Percentiles rank a stretch among this genome's conserved stretches.
Conservation (phyloP, 495 filamentous ascomycete species). For the Lophium mytilinum region DNA sequence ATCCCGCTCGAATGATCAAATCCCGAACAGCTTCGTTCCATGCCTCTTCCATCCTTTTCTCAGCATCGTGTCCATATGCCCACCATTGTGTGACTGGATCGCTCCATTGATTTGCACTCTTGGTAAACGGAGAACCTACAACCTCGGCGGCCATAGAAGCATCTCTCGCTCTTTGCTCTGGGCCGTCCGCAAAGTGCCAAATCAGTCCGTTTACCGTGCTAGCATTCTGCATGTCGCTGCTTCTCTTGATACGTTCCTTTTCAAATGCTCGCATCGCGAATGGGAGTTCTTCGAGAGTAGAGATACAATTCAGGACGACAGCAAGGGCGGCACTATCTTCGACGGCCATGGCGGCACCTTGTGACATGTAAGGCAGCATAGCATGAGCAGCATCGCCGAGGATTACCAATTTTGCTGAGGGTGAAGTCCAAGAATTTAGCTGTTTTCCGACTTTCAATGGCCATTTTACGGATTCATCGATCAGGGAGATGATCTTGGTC, state of each 20-base stretch:
- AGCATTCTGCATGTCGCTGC: slow-evolving; percentile 26
- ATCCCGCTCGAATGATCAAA: no score
- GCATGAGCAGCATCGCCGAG: slow-evolving; percentile 27
- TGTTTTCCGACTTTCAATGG: slow-evolving; percentile 16
- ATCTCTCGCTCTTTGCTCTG: slow-evolving; percentile 37
- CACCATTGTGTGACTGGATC: slow-evolving; percentile 40
- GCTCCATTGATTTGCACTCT: slow-evolving; percentile 44
- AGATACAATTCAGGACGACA: slow-evolving; percentile 13
- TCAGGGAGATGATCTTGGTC: neutral
- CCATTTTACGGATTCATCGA: slow-evolving; percentile 10
- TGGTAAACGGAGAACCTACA: slow-evolving; percentile 22
- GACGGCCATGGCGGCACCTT: slow-evolving; percentile 40
- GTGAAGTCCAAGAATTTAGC: slow-evolving; percentile 14
- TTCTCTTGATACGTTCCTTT: slow-evolving; percentile 17
- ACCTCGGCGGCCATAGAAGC: slow-evolving; percentile 36
- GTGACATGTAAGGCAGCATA: slow-evolving; percentile 24
- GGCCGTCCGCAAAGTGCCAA: slow-evolving; percentile 43
- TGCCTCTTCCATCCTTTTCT: slow-evolving; percentile 20
- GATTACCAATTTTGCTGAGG: slow-evolving; percentile 11
- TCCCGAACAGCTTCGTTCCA: neutral
- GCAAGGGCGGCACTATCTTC: slow-evolving; percentile 32
- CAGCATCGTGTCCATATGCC: slow-evolving; percentile 44
- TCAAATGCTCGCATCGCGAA: slow-evolving; percentile 22
- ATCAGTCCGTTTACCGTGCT: slow-evolving; percentile 31
- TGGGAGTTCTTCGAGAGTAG: neutral